A percentile compares a stretch with the other conserved stretches of the same genome.
These are phyloP conservation scores for Plasmodium fragile DNA, from an alignment of 169 alveolate genomes.

Conservation along the genomic window DNA sequence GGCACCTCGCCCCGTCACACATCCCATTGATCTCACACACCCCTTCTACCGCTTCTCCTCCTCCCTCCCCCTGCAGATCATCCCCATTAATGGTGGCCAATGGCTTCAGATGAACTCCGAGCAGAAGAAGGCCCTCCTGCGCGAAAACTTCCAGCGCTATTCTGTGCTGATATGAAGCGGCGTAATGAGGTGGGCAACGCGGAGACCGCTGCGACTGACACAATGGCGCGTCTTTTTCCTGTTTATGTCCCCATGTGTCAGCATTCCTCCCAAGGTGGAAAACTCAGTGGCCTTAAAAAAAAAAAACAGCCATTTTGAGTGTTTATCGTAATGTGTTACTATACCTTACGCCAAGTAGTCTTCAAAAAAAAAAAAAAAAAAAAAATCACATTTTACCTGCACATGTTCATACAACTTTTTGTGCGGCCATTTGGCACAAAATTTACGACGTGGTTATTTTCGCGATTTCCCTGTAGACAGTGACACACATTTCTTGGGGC, in stretches of 20 bases:
- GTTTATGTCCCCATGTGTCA: not conserved
- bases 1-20: not conserved
- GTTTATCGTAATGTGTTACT: not conserved
- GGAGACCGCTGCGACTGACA: not conserved
- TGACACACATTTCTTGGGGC: not conserved
- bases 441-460: not conserved
- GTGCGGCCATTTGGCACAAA: not conserved
- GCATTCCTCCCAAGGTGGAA: not conserved
- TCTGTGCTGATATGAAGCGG: slow-evolving; percentile 29
- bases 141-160: slow-evolving; percentile 24
- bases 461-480: not conserved
- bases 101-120: slow-evolving; percentile 46
- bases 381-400: not conserved
- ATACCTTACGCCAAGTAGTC: not conserved
- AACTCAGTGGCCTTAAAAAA: not conserved
- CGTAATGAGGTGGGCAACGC: not conserved
- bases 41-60: not conserved
- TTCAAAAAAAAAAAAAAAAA: too few species aligned
- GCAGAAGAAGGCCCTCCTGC: slow-evolving; percentile 16
- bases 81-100: slow-evolving; percentile 65
- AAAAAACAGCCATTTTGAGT: not conserved
- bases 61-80: slow-evolving; percentile 6
- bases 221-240: not conserved
- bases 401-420: not conserved
- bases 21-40: not conserved